Percentiles rank a stretch among this genome's conserved stretches.
These are phyloP conservation scores for Tuber microsphaerosporum DNA, from an alignment of 495 filamentous ascomycete genomes.

Conservation along the genomic window DNA sequence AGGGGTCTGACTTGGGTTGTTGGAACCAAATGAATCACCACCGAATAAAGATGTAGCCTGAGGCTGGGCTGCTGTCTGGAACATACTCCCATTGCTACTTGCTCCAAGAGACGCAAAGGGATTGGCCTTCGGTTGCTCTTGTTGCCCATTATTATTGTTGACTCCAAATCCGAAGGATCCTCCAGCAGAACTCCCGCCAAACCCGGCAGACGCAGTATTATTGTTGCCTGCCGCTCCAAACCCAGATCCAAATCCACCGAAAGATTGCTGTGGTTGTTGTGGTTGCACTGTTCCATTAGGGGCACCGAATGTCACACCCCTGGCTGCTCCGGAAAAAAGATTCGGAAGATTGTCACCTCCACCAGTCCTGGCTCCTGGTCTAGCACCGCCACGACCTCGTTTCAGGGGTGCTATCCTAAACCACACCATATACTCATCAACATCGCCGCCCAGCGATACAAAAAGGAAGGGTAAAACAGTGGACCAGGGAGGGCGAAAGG, in stretches of 20 bases:
- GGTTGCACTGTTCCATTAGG: constrained; percentile 22
- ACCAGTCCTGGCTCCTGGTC: constrained; percentile 15
- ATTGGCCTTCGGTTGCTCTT: constrained; percentile 31
- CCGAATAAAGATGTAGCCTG: constrained; percentile 7
- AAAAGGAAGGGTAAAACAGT: background rate
- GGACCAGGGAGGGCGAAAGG: background rate
- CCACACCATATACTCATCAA: constrained; percentile 14
- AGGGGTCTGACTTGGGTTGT: constrained; percentile 23
- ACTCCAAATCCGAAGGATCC: constrained; percentile 26
- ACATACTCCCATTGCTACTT: constrained; percentile 14
- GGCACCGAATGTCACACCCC: constrained; percentile 21
- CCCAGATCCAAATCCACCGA: constrained; percentile 29
- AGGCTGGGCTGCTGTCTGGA: background rate
- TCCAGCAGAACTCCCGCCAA: constrained; percentile 30
- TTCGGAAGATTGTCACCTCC: constrained; percentile 34
- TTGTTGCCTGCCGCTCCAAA: constrained; percentile 20
- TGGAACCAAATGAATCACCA: constrained; percentile 11
- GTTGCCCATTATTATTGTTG: constrained; percentile 19
- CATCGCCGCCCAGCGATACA: constrained; percentile 1
- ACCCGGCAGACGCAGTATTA: constrained; percentile 18
- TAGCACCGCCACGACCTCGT: constrained; percentile 28
- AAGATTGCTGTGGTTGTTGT: constrained; percentile 6
- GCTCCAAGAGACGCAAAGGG: constrained; percentile 26
- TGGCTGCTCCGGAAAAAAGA: constrained; percentile 27
- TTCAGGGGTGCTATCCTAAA: constrained; percentile 39